Evolutionary conservation across 257 asterid genomes (phyloP), one percentile per base, ranked within the genome.

Genomic region (Dorcoceras hygrometricum): DNA sequence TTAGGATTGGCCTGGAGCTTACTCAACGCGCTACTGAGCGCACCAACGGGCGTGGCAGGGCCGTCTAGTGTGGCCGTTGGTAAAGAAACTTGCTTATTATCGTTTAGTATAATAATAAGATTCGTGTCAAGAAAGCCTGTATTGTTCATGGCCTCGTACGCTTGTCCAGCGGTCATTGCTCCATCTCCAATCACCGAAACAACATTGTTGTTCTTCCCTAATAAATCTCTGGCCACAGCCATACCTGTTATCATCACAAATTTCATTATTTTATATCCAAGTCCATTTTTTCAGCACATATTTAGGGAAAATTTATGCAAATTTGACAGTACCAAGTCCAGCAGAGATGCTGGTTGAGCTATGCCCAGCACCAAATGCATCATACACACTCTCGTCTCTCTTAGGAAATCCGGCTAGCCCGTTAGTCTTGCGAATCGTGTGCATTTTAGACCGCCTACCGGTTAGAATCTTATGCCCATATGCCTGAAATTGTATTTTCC

Each of bases 111-210:
- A 6, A 89, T 87, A 2, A 89, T 83, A 5, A 89, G 75, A 77
- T 89, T 85, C 0, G 93, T 10, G 50, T 89, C 96, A 3, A 89
- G 86, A 60, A 81, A 89, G 0, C 96, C 96, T 0, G 89, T 92
- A 59, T 89, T 89, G 79, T 84, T 89, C 96, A 89, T 80, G 23
- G 96, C 96, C 80, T 89, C 96, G 7, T 87, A 89, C 1, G 90
- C 96, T 69, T 89, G 96, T 66, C 96, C 96, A 46, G 93, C 96
- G 0, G 91, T 89, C 90, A 85, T 87, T 1, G 96, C 89, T 46
- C 91, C 96, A 10, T 89, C 95, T 34, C 96, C 91, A 6, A 89
- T 87, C 36, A 89, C 86, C 1, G 90, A 77, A 34, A 89, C 79
- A 5, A 89, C 95, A 63, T 65, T 81, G 81, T 89, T 84, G 10